Evolutionary conservation across 2,329 filamentous ascomycete species (phyloP).

Genomic region (Tolypocladium tundrense): DNA sequence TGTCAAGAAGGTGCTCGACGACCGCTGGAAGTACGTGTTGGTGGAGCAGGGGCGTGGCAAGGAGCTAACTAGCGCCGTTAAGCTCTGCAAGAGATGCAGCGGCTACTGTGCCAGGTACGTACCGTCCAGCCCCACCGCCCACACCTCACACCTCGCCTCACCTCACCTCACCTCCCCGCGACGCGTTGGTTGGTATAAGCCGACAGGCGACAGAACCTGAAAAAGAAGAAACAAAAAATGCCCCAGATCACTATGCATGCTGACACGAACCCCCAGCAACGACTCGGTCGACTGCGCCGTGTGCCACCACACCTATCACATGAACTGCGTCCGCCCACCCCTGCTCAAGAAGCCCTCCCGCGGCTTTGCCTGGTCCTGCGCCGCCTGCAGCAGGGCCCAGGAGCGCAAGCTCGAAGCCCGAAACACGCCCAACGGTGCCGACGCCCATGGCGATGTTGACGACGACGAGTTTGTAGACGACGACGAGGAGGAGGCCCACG

Average conservation of each 20-base stretch:
- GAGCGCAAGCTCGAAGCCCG: constrained; percentile 86
- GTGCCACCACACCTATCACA: constrained; percentile 91
- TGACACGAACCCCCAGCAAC: constrained; percentile 42
- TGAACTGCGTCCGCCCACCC: constrained; percentile 91
- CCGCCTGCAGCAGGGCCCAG: constrained; percentile 89
- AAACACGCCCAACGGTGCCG: constrained; percentile 67
- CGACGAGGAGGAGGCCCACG: constrained; percentile 58
- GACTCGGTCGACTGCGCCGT: constrained; percentile 97
- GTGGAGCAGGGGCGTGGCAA: constrained; percentile 91
- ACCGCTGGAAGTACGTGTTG: constrained; percentile 92
- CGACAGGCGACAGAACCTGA: background rate
- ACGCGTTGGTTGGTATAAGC: background rate
- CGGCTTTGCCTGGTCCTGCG: constrained; percentile 97
- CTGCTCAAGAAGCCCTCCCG: constrained; percentile 91
- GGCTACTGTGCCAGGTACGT: constrained; percentile 82
- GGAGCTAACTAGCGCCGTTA: constrained; percentile 90
- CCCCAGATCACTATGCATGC: background rate
- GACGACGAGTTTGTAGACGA: constrained; percentile 56
- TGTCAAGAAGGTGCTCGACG: constrained; percentile 91
- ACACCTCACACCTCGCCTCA: background rate
- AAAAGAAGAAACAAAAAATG: background rate
- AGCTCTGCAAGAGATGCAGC: constrained; percentile 87
- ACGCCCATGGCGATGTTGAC: constrained; percentile 55
- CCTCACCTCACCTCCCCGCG: background rate
- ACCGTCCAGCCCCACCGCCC: constrained; percentile 4